phyloP scores from a whole-genome alignment of 2,329 filamentous ascomycete genomes.

The Paracoccidioides brasiliensis region DNA sequence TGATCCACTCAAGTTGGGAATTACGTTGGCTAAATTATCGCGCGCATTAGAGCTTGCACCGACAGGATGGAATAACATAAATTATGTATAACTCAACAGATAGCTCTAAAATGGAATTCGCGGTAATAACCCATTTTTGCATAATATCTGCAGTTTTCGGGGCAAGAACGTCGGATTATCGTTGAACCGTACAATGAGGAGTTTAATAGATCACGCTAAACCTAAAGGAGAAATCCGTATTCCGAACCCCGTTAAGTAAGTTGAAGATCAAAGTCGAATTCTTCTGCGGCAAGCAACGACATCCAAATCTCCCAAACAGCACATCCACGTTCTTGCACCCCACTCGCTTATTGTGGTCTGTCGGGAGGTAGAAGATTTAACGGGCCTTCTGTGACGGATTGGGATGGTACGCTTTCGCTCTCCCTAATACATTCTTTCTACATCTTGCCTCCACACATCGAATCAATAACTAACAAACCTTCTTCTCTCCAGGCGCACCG shows the following conservation, averaged over 20 bases:
- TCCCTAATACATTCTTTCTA: not conserved
- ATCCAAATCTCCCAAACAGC: not conserved
- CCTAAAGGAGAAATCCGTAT: not conserved
- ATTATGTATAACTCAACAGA: no score
- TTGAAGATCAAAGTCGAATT: not conserved
- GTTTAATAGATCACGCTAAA: not conserved
- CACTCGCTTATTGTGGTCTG: not conserved
- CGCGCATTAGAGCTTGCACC: no score
- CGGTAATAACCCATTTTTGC: no score
- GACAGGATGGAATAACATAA: no score
- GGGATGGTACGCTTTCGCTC: not conserved
- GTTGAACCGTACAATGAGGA: not conserved
- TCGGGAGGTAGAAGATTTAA: not conserved
- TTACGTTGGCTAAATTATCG: no score
- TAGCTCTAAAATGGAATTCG: no score
- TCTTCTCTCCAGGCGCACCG: conserved; percentile 60
- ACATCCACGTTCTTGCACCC: not conserved
- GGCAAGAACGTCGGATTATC: not conserved
- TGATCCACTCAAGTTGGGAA: no score
- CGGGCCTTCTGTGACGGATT: not conserved
- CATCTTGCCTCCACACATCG: not conserved
- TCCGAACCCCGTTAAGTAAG: conserved; percentile 2
- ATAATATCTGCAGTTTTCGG: no score
- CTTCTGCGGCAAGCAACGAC: not conserved
- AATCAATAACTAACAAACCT: not conserved